Evolutionary conservation across 768 basidiomycete genomes (phyloP).

Genomic region (Xerocomus potaroensis): DNA sequence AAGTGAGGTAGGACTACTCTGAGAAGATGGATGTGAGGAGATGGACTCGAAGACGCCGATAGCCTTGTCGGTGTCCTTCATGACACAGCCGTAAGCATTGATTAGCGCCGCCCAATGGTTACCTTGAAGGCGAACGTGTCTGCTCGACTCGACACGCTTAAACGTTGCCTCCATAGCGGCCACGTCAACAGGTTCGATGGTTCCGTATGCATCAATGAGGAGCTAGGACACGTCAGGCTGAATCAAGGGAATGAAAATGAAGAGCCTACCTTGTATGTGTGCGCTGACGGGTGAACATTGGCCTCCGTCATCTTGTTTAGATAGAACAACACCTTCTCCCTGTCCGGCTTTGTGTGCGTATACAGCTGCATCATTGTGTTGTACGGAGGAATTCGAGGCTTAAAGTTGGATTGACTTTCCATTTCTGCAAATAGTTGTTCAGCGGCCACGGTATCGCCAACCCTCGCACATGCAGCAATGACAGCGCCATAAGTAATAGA

Average conservation of each 20-base stretch:
- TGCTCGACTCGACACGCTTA: slow-evolving; percentile 46
- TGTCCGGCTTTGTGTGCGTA: slow-evolving; percentile 84
- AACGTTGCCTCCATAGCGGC: slow-evolving; percentile 70
- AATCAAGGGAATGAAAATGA: neutral
- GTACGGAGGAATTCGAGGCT: slow-evolving; percentile 88
- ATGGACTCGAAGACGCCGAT: slow-evolving; percentile 76
- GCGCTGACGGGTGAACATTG: slow-evolving; percentile 69
- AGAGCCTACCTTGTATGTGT: slow-evolving; percentile 84
- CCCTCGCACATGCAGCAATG: slow-evolving; percentile 89
- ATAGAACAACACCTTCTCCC: slow-evolving; percentile 70
- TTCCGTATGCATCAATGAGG: slow-evolving; percentile 84
- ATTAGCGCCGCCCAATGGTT: slow-evolving; percentile 83
- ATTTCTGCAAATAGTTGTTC: slow-evolving; percentile 86
- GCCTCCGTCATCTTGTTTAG: slow-evolving; percentile 60
- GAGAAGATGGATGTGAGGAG: slow-evolving; percentile 44
- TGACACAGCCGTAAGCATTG: slow-evolving; percentile 80
- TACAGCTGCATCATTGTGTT: slow-evolving; percentile 99
- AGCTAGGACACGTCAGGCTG: slow-evolving; percentile 42
- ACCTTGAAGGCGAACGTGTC: slow-evolving; percentile 35
- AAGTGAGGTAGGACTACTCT: slow-evolving; percentile 28
- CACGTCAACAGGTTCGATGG: slow-evolving; percentile 78
- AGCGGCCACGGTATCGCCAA: slow-evolving; percentile 82
- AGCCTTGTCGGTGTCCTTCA: slow-evolving; percentile 74
- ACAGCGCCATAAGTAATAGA: slow-evolving; percentile 95
- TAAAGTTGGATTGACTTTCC: slow-evolving; percentile 66